Conservation (phyloP, 129 eudicot species). For the Centrapalus pauciflorus region DNA sequence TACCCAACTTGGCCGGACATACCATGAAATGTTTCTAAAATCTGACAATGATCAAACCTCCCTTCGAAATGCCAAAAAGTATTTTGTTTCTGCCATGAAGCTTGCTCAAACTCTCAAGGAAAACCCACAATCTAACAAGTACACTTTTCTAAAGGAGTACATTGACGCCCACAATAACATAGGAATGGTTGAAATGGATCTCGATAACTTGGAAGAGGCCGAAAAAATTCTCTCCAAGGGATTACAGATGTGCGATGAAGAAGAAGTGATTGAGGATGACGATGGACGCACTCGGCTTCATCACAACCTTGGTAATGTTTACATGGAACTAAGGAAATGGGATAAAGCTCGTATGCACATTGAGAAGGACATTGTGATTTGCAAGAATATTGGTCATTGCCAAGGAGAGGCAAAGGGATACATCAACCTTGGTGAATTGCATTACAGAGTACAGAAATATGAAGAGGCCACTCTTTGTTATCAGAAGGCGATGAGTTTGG, state of each 20-base stretch:
- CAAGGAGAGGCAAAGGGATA: slow-evolving; percentile 98
- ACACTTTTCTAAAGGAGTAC: slow-evolving; percentile 68
- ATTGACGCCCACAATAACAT: slow-evolving; percentile 85
- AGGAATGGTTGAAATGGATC: slow-evolving; percentile 95
- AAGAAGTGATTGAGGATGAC: slow-evolving; percentile 69
- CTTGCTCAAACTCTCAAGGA: slow-evolving; percentile 64
- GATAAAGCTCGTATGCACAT: slow-evolving; percentile 61
- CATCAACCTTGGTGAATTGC: slow-evolving; percentile 83
- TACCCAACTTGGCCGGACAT: slow-evolving; percentile 96
- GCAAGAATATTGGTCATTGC: slow-evolving; percentile 58
- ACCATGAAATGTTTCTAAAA: slow-evolving; percentile 72
- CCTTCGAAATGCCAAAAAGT: slow-evolving; percentile 78
- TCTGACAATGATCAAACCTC: slow-evolving; percentile 64
- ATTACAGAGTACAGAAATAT: slow-evolving; percentile 63
- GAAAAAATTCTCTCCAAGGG: slow-evolving; percentile 62
- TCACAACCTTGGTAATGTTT: slow-evolving; percentile 88
- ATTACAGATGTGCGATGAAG: slow-evolving; percentile 77
- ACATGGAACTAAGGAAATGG: slow-evolving; percentile 77
- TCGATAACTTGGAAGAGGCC: slow-evolving; percentile 85
- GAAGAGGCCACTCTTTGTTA: slow-evolving; percentile 65
- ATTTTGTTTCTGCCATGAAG: slow-evolving; percentile 67
- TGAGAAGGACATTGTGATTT: slow-evolving; percentile 72
- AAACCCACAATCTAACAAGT: slow-evolving; percentile 34
- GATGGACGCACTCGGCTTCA: slow-evolving; percentile 88
- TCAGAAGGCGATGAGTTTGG: slow-evolving; percentile 71